phyloP scores from a whole-genome alignment of 129 eudicot genomes.

The Daucus carota region DNA sequence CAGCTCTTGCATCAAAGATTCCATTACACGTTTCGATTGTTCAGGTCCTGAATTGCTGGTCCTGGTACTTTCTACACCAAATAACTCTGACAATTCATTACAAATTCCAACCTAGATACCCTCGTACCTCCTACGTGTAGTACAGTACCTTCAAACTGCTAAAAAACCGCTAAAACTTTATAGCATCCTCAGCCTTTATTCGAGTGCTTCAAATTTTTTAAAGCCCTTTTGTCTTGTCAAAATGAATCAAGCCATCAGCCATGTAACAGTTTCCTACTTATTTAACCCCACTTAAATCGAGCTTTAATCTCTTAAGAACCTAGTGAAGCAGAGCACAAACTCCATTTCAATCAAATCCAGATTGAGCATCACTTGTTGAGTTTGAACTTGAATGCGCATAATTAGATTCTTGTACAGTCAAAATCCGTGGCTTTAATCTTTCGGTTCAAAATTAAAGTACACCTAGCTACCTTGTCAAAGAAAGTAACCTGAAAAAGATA shows the following conservation, averaged over 20 bases:
- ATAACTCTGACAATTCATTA: not conserved
- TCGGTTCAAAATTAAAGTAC: constrained; percentile 2
- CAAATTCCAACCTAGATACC: not conserved
- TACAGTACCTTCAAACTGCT: not conserved
- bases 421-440: not conserved
- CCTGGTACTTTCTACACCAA: constrained; percentile 6
- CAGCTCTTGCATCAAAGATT: not conserved
- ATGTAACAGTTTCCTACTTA: not conserved
- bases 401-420: not conserved
- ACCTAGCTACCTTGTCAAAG: constrained; percentile 4
- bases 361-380: not conserved
- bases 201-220: not conserved
- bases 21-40: constrained; percentile 1
- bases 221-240: not conserved
- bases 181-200: not conserved
- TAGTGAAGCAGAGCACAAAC: not conserved
- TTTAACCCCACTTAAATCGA: not conserved
- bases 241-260: not conserved
- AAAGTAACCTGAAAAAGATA: not conserved
- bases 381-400: not conserved
- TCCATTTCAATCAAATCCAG: not conserved
- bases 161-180: not conserved
- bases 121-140: not conserved
- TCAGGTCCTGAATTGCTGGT: not conserved
- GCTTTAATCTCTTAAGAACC: not conserved